Evolutionary conservation across 2,329 filamentous ascomycete genomes (phyloP).

Genomic region (Mariannaea sp.): DNA sequence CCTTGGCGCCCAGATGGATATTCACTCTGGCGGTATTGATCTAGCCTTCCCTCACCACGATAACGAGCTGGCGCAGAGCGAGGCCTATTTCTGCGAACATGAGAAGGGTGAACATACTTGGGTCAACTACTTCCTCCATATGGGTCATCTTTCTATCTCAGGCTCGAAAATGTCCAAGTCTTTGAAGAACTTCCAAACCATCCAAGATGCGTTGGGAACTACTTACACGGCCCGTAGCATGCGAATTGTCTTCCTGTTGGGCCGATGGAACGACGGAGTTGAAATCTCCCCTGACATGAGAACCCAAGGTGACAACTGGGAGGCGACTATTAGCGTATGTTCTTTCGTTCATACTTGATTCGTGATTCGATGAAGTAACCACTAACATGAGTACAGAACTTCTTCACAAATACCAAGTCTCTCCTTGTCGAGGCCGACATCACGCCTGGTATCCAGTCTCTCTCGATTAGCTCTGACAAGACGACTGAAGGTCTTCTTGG

Average conservation of each 20-base stretch:
- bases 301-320: constrained; percentile 76
- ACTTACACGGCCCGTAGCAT: constrained; percentile 78
- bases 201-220: constrained; percentile 75
- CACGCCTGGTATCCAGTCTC: constrained; percentile 42
- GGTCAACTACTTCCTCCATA: constrained; percentile 96
- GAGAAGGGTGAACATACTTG: constrained; percentile 67
- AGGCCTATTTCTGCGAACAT: constrained; percentile 74
- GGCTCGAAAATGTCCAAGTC: constrained; percentile 97
- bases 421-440: constrained; percentile 53
- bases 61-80: constrained; percentile 88
- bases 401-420: constrained; percentile 62
- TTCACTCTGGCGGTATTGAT: constrained; percentile 92
- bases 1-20: constrained; percentile 84
- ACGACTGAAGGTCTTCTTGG: constrained; percentile 42
- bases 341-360: not conserved
- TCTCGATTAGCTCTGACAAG: constrained; percentile 45
- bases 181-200: constrained; percentile 94
- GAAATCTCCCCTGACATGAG: constrained; percentile 88
- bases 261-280: constrained; percentile 87
- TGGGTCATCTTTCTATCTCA: constrained; percentile 84
- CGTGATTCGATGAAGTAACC: not conserved
- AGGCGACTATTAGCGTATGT: constrained; percentile 72
- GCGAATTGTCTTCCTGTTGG: constrained; percentile 85
- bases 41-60: constrained; percentile 91
- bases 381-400: constrained; percentile 51